Evolutionary conservation across 2,329 filamentous ascomycete species (phyloP).

Genomic region (Alternaria postmessia): DNA sequence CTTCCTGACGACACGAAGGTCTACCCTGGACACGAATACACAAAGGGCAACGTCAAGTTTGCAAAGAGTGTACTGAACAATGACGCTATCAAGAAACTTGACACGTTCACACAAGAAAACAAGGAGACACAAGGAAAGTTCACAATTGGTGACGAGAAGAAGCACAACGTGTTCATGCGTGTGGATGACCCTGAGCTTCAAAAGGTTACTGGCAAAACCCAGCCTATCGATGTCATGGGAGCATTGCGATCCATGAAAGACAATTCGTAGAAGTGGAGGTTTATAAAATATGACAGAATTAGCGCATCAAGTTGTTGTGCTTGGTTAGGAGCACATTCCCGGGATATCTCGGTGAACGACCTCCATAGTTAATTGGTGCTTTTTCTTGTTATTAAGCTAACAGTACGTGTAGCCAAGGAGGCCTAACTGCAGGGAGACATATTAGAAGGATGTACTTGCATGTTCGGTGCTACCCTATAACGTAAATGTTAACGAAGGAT

Average conservation of each 20-base stretch:
- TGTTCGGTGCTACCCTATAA: not conserved
- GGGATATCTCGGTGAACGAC: not conserved
- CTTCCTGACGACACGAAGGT: slow-evolving; percentile 92
- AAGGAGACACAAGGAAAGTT: slow-evolving; percentile 93
- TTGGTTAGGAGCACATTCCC: not conserved
- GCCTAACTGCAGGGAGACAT: not conserved
- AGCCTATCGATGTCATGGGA: slow-evolving; percentile 84
- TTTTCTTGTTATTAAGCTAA: not conserved
- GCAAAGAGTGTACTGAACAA: slow-evolving; percentile 77
- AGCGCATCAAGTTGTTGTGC: not conserved
- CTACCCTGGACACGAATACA: slow-evolving; percentile 97
- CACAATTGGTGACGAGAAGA: slow-evolving; percentile 96
- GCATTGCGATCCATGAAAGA: slow-evolving; percentile 93
- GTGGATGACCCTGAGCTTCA: slow-evolving; percentile 86
- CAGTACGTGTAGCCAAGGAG: not conserved
- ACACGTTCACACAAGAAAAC: slow-evolving; percentile 79
- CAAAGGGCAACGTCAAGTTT: slow-evolving; percentile 95
- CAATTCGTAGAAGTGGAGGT: slow-evolving; percentile 30
- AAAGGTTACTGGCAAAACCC: slow-evolving; percentile 80
- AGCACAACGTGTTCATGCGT: slow-evolving; percentile 97
- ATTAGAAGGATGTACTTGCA: not conserved
- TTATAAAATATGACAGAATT: not conserved
- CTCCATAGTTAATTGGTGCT: not conserved
- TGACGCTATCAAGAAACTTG: slow-evolving; percentile 75
- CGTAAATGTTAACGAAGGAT: not conserved